These are phyloP conservation scores for Talaromyces sp. DNA, from an alignment of 2,329 filamentous ascomycete genomes.

Conservation along the genomic window DNA sequence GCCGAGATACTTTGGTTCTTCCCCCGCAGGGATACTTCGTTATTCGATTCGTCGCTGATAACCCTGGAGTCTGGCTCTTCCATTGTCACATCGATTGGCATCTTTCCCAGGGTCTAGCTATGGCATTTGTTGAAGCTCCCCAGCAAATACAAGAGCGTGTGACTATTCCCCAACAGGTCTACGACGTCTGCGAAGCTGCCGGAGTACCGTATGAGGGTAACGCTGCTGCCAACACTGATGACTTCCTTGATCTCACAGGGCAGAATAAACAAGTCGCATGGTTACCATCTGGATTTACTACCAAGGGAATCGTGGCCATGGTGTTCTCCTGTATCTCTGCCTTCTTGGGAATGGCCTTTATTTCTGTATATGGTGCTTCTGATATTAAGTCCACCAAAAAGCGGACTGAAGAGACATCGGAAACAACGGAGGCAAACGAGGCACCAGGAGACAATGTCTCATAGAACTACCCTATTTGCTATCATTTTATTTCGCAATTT, in stretches of 20 bases:
- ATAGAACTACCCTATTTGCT: too few species aligned
- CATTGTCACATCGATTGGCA: conserved; percentile 34
- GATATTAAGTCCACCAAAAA: conserved; percentile 15
- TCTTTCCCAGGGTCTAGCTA: conserved; percentile 24
- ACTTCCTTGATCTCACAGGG: conserved; percentile 66
- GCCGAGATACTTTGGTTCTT: conserved; percentile 24
- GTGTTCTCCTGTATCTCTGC: conserved; percentile 72
- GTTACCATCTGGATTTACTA: conserved; percentile 70
- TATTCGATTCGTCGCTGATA: conserved; percentile 27
- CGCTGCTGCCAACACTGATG: conserved; percentile 69
- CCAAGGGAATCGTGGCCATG: conserved; percentile 71
- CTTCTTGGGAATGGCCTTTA: conserved; percentile 66
- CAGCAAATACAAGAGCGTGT: conserved; percentile 7
- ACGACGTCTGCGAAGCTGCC: conserved; percentile 58
- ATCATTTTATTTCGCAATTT: too few species aligned
- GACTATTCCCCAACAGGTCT: conserved; percentile 42
- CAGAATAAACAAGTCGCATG: conserved; percentile 58
- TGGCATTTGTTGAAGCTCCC: conserved; percentile 12
- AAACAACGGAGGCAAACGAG: neutral
- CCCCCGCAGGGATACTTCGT: conserved; percentile 23
- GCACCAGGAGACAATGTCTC: neutral
- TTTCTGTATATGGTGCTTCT: conserved; percentile 63
- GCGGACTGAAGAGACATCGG: neutral
- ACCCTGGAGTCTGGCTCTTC: conserved; percentile 30
- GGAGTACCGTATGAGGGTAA: conserved; percentile 64